phyloP scores from a whole-genome alignment of 768 basidiomycete genomes.

The Flagelloscypha sp. region DNA sequence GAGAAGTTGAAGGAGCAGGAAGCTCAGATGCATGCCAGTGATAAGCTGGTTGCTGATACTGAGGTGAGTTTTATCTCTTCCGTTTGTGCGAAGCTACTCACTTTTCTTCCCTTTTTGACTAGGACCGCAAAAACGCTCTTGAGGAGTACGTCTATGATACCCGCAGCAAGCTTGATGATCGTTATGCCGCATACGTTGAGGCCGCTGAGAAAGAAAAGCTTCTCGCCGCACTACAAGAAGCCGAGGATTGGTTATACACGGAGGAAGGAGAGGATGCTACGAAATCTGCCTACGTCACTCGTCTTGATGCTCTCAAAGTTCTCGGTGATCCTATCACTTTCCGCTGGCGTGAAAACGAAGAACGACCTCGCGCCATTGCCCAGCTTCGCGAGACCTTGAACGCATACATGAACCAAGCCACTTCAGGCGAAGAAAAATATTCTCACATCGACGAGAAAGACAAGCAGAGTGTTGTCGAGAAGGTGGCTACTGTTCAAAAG shows the following conservation, averaged over 20 bases:
- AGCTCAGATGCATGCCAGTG: slow-evolving; percentile 78
- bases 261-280: slow-evolving; percentile 94
- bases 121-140: slow-evolving; percentile 97
- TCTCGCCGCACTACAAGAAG: slow-evolving; percentile 56
- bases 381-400: slow-evolving; percentile 84
- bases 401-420: slow-evolving; percentile 76
- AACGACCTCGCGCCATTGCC: slow-evolving; percentile 62
- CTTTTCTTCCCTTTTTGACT: background rate
- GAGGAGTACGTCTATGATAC: slow-evolving; percentile 99
- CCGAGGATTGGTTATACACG: slow-evolving; percentile 96
- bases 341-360: slow-evolving; percentile 79
- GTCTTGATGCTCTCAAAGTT: slow-evolving; percentile 75
- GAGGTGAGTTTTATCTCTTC: slow-evolving; percentile 51
- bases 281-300: slow-evolving; percentile 88
- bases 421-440: slow-evolving; percentile 77
- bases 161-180: slow-evolving; percentile 84
- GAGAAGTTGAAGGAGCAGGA: slow-evolving; percentile 74
- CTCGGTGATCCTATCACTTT: slow-evolving; percentile 82
- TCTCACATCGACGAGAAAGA: slow-evolving; percentile 88
- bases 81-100: no score
- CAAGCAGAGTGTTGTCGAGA: slow-evolving; percentile 80
- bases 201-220: slow-evolving; percentile 72
- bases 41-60: slow-evolving; percentile 96
- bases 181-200: slow-evolving; percentile 71
- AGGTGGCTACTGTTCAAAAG: slow-evolving; percentile 81